Conservation (phyloP, 1,284 basidiomycete species). For the Sporisorium exsertum region DNA sequence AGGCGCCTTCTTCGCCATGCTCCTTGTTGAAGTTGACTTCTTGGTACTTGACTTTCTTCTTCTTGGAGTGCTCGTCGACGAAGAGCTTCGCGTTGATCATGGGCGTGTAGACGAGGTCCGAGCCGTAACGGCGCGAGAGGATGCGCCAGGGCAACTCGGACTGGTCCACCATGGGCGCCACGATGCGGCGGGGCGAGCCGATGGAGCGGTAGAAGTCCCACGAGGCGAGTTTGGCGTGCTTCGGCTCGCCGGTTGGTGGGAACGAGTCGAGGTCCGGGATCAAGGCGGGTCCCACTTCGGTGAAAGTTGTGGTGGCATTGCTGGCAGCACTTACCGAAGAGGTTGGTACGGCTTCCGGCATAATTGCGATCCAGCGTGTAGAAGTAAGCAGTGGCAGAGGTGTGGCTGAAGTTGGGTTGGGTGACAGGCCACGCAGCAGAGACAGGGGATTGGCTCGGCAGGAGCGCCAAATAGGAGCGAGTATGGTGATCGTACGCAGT, state of each 20-base stretch:
- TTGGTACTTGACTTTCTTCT: slow-evolving; percentile 47
- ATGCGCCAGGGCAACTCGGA: slow-evolving; percentile 89
- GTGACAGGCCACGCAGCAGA: not conserved
- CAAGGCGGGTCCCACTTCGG: slow-evolving; percentile 31
- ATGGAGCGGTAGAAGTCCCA: slow-evolving; percentile 86
- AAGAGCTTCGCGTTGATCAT: slow-evolving; percentile 98
- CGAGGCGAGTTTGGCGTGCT: slow-evolving; percentile 76
- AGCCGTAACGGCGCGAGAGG: slow-evolving; percentile 85
- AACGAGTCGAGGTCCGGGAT: slow-evolving; percentile 55
- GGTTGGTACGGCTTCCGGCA: slow-evolving; percentile 35
- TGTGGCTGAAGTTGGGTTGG: not conserved
- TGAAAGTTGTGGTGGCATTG: not conserved
- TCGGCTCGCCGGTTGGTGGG: slow-evolving; percentile 61
- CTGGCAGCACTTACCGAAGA: not conserved
- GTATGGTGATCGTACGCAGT: slow-evolving; percentile 2
- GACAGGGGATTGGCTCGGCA: slow-evolving; percentile 7
- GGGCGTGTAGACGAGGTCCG: slow-evolving; percentile 87
- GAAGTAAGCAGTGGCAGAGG: not conserved
- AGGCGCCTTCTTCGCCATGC: slow-evolving; percentile 53
- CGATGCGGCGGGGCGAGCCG: slow-evolving; percentile 85
- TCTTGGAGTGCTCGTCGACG: slow-evolving; percentile 62
- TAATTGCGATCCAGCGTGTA: slow-evolving; percentile 1
- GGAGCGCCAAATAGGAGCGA: slow-evolving; percentile 17
- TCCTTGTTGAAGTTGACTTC: slow-evolving; percentile 54
- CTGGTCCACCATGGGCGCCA: slow-evolving; percentile 98